Conservation (phyloP, 179 eudicot species). For the Gypsophila paniculata region DNA sequence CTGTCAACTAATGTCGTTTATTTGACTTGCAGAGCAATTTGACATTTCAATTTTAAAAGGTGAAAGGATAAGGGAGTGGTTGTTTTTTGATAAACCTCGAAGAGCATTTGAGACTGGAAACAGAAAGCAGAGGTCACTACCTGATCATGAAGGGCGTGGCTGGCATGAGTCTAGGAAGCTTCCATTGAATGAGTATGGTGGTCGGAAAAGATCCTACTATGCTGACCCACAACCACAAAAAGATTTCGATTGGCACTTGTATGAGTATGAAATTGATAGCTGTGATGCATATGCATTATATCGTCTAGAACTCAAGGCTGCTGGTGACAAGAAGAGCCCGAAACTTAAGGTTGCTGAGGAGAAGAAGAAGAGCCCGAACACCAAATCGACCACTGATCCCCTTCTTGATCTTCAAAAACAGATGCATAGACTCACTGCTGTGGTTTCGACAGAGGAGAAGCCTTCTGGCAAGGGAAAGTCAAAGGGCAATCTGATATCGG, state of each 20-base stretch:
- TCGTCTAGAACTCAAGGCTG: constrained; percentile 74
- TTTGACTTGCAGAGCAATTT: constrained; percentile 66
- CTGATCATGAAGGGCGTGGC: constrained; percentile 94
- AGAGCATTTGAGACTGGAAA: constrained; percentile 93
- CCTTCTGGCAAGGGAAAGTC: constrained; percentile 42
- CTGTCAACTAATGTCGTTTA: constrained; percentile 14
- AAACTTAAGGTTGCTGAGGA: constrained; percentile 70
- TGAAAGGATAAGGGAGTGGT: constrained; percentile 90
- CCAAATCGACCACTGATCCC: constrained; percentile 51
- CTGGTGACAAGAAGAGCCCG: constrained; percentile 68
- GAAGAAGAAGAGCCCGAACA: constrained; percentile 79
- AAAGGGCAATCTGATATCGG: constrained; percentile 33
- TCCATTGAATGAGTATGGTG: constrained; percentile 67
- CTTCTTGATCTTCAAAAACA: constrained; percentile 84
- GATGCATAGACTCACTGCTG: constrained; percentile 88
- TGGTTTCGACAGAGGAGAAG: constrained; percentile 53
- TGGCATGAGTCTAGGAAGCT: constrained; percentile 99
- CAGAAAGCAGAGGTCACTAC: constrained; percentile 88
- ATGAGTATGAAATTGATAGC: constrained; percentile 70
- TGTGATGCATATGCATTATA: constrained; percentile 67
- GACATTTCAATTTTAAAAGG: constrained; percentile 64
- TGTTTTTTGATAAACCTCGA: constrained; percentile 92
- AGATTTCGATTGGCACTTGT: constrained; percentile 87
- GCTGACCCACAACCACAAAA: constrained; percentile 93
- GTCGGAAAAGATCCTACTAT: constrained; percentile 86